Conservation (phyloP, 257 asterid genomes). For the Solanum corneliomulleri region DNA sequence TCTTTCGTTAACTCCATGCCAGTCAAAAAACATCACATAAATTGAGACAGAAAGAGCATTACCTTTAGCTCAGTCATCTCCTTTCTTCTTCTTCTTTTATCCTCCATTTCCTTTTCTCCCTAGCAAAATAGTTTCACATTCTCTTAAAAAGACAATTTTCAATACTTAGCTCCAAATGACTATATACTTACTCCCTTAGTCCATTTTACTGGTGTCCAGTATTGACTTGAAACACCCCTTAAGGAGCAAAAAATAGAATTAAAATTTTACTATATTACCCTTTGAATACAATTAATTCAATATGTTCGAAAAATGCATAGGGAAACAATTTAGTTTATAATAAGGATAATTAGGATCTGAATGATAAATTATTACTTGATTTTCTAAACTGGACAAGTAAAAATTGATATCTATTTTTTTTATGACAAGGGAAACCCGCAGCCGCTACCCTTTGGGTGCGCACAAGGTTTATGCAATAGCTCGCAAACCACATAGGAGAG, state of each 20-base stretch:
- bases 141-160: not conserved
- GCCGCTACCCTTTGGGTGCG: too few relatives aligned
- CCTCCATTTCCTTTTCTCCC: not conserved
- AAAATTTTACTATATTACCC: not conserved
- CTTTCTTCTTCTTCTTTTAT: constrained; percentile 5
- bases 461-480: too few relatives aligned
- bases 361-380: not conserved
- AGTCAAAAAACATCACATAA: not conserved
- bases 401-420: not conserved
- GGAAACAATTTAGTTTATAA: not conserved
- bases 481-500: too few relatives aligned
- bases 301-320: not conserved
- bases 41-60: not conserved
- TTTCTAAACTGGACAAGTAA: not conserved
- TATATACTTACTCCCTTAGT: not conserved
- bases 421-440: too few relatives aligned
- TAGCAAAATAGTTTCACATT: not conserved
- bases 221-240: not conserved
- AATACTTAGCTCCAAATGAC: not conserved
- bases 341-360: not conserved
- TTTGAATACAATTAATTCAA: not conserved
- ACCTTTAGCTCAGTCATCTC: not conserved
- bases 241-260: not conserved
- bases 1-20: not conserved
- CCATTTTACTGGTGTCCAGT: not conserved